Evolutionary conservation across 768 basidiomycete genomes (phyloP).

Genomic region (Trametes cinnabarina): DNA sequence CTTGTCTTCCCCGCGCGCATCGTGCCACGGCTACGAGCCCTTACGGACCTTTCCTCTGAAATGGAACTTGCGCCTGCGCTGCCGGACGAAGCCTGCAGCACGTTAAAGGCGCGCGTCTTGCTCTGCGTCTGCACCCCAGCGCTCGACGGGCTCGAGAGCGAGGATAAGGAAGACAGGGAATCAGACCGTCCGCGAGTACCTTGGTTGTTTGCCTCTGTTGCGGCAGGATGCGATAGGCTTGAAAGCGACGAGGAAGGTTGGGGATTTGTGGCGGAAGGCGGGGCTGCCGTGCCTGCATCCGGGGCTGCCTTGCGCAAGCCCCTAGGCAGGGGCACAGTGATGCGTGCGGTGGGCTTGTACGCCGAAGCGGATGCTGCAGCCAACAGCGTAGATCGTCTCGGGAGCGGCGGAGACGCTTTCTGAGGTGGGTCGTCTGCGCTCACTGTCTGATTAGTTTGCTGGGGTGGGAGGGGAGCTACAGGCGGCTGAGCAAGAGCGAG

Average conservation of each 20-base stretch:
- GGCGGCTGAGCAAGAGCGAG: too few species aligned
- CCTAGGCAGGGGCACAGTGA: neutral
- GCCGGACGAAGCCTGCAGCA: neutral
- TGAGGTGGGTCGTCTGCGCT: neutral
- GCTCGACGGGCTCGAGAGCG: neutral
- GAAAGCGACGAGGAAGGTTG: neutral
- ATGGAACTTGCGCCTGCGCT: neutral
- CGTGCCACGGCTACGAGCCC: neutral
- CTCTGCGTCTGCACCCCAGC: neutral
- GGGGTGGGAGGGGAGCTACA: neutral
- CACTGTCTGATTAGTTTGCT: neutral
- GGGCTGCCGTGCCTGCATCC: neutral
- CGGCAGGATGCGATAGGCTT: neutral
- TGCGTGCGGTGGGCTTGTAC: neutral
- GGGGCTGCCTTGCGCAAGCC: neutral
- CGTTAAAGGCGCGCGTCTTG: neutral
- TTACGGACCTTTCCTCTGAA: neutral
- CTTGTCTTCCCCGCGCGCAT: neutral
- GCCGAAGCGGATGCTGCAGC: neutral
- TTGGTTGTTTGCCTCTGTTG: too few species aligned
- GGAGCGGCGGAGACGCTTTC: neutral
- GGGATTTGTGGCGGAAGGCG: too few species aligned
- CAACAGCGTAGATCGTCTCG: neutral
- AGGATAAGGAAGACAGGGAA: conserved; percentile 6
- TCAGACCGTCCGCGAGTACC: neutral